Conservation (phyloP, 75 land plant genomes). For the Isoetes taiwanensis region DNA sequence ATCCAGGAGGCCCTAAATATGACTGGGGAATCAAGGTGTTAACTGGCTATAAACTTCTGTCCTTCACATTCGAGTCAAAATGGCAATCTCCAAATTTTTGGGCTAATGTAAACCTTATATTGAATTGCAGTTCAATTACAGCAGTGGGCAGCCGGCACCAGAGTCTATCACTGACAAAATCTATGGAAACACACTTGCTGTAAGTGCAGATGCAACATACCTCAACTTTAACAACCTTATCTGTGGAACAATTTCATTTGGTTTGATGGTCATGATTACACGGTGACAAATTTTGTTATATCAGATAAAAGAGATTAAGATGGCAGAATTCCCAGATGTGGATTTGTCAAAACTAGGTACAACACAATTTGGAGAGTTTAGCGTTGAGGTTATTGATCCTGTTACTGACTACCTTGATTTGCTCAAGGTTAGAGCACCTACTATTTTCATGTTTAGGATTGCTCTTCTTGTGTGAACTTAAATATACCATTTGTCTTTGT, state of each 20-base stretch:
- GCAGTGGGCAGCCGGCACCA: slow-evolving; percentile 97
- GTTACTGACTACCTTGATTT: slow-evolving; percentile 78
- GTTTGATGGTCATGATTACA: too few species aligned
- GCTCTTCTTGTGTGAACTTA: not conserved
- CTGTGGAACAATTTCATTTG: too few species aligned
- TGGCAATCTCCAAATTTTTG: too few species aligned
- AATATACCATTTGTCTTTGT: not conserved
- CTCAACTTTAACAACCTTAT: too few species aligned
- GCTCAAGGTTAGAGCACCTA: slow-evolving; percentile 45
- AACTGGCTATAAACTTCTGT: too few species aligned
- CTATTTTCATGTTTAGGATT: not conserved
- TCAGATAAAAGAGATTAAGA: slow-evolving; percentile 76
- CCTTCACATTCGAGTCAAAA: too few species aligned
- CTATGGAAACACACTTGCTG: slow-evolving; percentile 84
- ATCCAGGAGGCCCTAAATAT: slow-evolving; percentile 92
- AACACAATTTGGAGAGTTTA: slow-evolving; percentile 54
- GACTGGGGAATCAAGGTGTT: slow-evolving; percentile 96
- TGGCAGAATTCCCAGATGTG: slow-evolving; percentile 77
- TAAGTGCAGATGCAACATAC: slow-evolving; percentile 13
- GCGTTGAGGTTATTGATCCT: slow-evolving; percentile 80
- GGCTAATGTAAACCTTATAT: too few species aligned
- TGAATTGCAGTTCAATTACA: slow-evolving; percentile 84
- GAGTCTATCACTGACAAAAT: slow-evolving; percentile 90
- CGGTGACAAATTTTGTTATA: slow-evolving; percentile 4
- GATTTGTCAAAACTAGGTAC: slow-evolving; percentile 56